Evolutionary conservation across 1,139 yeast genomes (phyloP), one percentile per base, ranked within the genome.

Genomic region (Taphrina sp.): DNA sequence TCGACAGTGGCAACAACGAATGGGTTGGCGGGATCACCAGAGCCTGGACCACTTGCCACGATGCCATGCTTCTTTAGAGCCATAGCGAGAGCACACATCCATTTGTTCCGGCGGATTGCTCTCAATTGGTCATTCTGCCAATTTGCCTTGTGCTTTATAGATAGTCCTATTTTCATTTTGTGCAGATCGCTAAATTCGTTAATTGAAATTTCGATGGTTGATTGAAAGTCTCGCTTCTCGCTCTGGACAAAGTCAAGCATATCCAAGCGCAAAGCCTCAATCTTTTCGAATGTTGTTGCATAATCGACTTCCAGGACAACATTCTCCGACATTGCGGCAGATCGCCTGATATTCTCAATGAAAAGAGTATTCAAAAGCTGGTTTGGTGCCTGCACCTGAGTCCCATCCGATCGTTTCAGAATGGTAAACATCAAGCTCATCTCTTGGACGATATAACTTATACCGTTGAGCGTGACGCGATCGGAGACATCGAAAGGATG

Each of bases 401-500:
- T 63, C n/a, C 66, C 68, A 31, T 65, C 65, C 12, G 65, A 61
- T 4, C 62, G 61, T 34, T 67, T 65, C 59, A 73, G 71, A 14
- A 69, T 72, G 0, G 76, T 70, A 58, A 67, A 72, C 56, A 72
- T 63, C 22, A 73, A 66, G 14, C 73, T 68, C 46, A 72, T 62
- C 45, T 72, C 71, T 8, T 62, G 60, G 23, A 70, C 75, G 2
- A 60, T 58, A 65, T 71, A 64, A 10, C 58, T 59, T 5, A 62
- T 59, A 28, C 55, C 61, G 22, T 55, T 57, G 45, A 72, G 67
- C 46, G 64, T 64, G 12, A 72, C 71, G 43, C 71, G 62, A 49
- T 73, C 76, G 19, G 75, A 75, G n/a, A 72, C 71, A 58, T 73
- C 76, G 56, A 67, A 63, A 2, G 76, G 76, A 57, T 73, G 76